A percentile compares a stretch with the other conserved stretches of the same genome.
Conservation (phyloP, 2,329 filamentous ascomycete genomes). For the Eutypella sp. region DNA sequence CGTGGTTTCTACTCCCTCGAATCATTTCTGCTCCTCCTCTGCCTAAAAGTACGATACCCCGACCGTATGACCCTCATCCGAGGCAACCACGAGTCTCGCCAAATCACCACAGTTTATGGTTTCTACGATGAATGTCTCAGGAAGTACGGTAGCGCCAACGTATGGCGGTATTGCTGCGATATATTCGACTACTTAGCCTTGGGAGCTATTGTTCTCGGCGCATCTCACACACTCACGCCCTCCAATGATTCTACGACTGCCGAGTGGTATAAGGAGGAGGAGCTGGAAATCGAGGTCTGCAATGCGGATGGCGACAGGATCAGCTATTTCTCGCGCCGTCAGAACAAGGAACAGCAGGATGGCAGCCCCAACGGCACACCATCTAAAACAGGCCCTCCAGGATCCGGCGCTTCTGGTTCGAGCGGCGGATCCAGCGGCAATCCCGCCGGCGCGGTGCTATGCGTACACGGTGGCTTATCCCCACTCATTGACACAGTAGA, state of each 20-base stretch:
- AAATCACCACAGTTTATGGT: constrained; percentile 95
- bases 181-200: constrained; percentile 96
- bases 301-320: constrained; percentile 79
- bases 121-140: constrained; percentile 97
- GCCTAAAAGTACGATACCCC: constrained; percentile 93
- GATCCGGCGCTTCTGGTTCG: constrained; percentile 70
- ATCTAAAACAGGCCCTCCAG: constrained; percentile 64
- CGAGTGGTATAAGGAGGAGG: constrained; percentile 54
- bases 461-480: constrained; percentile 89
- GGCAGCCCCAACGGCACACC: constrained; percentile 33
- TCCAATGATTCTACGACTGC: constrained; percentile 41
- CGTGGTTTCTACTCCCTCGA: constrained; percentile 97
- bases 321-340: constrained; percentile 59
- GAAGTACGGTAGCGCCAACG: constrained; percentile 94
- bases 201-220: constrained; percentile 85
- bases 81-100: constrained; percentile 93
- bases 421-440: constrained; percentile 61
- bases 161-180: constrained; percentile 96
- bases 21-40: constrained; percentile 90
- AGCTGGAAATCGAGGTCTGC: constrained; percentile 89
- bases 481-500: constrained; percentile 91
- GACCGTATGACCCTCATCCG: constrained; percentile 93
- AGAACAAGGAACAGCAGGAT: constrained; percentile 19
- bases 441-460: constrained; percentile 78
- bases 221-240: constrained; percentile 58